phyloP scores from a whole-genome alignment of 352 stramenopile species.

The Phytophthora sp. region DNA sequence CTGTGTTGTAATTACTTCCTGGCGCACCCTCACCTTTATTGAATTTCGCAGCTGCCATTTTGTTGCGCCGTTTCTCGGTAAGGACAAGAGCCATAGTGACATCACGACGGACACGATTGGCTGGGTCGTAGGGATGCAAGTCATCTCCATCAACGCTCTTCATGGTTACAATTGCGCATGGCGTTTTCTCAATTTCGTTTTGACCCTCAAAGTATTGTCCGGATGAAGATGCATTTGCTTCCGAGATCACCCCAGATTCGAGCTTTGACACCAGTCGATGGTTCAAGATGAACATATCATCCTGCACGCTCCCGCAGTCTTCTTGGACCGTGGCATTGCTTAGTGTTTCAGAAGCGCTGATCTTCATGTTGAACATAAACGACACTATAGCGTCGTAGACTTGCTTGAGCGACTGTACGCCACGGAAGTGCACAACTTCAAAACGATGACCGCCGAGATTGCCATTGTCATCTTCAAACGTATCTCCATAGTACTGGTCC shows the following conservation, averaged over 20 bases:
- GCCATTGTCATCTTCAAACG: slow-evolving; percentile 14
- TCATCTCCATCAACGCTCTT: slow-evolving; percentile 48
- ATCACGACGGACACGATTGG: slow-evolving; percentile 36
- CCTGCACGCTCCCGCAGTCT: slow-evolving; percentile 29
- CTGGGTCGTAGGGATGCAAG: slow-evolving; percentile 40
- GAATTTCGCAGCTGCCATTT: too few species aligned
- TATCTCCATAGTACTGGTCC: slow-evolving; percentile 18
- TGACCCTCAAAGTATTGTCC: slow-evolving; percentile 26
- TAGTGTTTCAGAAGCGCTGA: slow-evolving; percentile 45
- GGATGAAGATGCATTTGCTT: not conserved
- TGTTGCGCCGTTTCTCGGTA: slow-evolving; percentile 12
- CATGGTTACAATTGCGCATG: slow-evolving; percentile 26
- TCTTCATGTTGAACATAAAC: slow-evolving; percentile 53
- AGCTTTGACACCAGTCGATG: slow-evolving; percentile 42
- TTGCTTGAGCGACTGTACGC: slow-evolving; percentile 36
- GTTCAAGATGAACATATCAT: slow-evolving; percentile 34
- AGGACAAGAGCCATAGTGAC: slow-evolving; percentile 30
- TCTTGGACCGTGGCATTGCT: slow-evolving; percentile 46
- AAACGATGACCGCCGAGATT: slow-evolving; percentile 27
- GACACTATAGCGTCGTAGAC: slow-evolving; percentile 45
- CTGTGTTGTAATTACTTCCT: too few species aligned
- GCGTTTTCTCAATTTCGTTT: not conserved
- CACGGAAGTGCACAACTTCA: slow-evolving; percentile 46
- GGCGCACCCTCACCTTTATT: too few species aligned
- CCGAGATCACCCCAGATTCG: not conserved